Percentiles rank a stretch among this genome's conserved stretches.
Evolutionary conservation across 1,284 basidiomycete genomes (phyloP).

Genomic region (Malassezia sympodialis): DNA sequence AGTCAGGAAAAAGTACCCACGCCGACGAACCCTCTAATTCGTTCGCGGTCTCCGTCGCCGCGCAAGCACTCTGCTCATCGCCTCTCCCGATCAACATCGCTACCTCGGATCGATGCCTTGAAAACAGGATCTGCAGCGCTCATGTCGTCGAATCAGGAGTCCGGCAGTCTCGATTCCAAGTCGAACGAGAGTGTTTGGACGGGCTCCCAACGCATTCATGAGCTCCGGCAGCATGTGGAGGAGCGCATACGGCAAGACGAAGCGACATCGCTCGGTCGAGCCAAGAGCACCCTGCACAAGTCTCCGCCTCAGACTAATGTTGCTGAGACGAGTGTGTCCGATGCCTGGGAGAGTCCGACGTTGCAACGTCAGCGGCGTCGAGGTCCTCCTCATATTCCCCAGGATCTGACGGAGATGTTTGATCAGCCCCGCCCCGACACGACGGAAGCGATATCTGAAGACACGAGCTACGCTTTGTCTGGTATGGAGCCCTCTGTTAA

Average conservation of each 20-base stretch:
- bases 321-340: neutral
- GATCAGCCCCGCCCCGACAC: neutral
- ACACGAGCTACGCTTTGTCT: neutral
- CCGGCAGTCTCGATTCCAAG: neutral
- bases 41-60: neutral
- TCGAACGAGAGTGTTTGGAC: neutral
- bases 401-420: neutral
- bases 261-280: neutral
- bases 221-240: conserved; percentile 5
- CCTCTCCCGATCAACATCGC: neutral
- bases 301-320: neutral
- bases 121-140: neutral
- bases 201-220: conserved; percentile 4
- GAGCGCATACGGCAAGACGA: conserved; percentile 4
- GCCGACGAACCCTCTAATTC: neutral
- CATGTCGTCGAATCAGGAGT: neutral
- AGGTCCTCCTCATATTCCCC: neutral
- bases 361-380: neutral
- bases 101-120: neutral
- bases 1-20: conserved; percentile 2
- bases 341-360: conserved; percentile 1
- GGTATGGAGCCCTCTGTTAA: too few species aligned
- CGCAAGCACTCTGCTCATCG: neutral
- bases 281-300: neutral
- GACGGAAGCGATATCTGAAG: neutral